These are phyloP conservation scores for Boletales sp. DNA, from an alignment of 768 basidiomycete species.

Conservation along the genomic window DNA sequence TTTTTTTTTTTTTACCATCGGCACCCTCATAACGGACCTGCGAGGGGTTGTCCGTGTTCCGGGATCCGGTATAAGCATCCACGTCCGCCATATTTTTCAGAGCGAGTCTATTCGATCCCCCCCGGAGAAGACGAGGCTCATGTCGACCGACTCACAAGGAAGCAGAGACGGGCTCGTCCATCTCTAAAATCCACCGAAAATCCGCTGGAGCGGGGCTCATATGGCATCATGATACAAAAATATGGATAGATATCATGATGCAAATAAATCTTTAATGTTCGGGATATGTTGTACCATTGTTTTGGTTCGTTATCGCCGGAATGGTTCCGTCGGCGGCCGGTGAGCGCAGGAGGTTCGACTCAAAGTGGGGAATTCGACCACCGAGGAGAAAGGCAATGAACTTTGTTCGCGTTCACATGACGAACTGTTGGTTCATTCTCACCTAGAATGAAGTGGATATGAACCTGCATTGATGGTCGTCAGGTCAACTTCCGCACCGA, in stretches of 20 bases:
- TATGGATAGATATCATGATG: too few species aligned
- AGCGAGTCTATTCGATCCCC: too few species aligned
- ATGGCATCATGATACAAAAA: neutral
- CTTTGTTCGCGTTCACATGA: too few species aligned
- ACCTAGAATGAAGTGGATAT: too few species aligned
- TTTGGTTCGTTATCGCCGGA: conserved; percentile 19
- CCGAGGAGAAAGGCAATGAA: neutral
- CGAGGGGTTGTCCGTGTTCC: neutral
- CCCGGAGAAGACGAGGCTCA: neutral
- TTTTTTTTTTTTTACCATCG: neutral
- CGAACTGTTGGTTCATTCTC: too few species aligned
- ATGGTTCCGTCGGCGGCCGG: conserved; percentile 3
- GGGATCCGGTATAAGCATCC: neutral
- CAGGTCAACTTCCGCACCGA: conserved; percentile 9
- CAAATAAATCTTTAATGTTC: neutral
- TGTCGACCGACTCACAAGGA: conserved; percentile 1
- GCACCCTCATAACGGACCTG: conserved; percentile 4
- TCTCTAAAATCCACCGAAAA: neutral
- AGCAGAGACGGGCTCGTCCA: too few species aligned
- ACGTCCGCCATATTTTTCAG: too few species aligned
- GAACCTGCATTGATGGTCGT: conserved; percentile 17
- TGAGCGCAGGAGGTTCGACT: too few species aligned
- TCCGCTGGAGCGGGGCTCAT: neutral
- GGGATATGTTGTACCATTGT: conserved; percentile 15
- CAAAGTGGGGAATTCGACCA: conserved; percentile 1